Percentiles rank a stretch among this genome's conserved stretches.
phyloP scores from a whole-genome alignment of 345 rosid genomes.

The Citrus sp. region DNA sequence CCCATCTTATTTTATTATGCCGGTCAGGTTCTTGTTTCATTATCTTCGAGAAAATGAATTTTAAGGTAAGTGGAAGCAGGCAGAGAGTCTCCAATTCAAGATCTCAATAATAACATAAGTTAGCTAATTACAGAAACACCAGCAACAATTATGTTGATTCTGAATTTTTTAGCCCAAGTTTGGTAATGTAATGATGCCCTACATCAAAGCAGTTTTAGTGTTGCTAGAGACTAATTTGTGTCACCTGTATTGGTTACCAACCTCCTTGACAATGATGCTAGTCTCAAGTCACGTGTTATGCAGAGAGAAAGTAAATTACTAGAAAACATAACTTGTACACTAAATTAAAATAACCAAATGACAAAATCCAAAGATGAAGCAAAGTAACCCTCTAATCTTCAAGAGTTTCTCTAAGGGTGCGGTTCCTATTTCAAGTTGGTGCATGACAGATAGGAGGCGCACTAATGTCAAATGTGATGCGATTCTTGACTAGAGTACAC shows the following conservation, averaged over 20 bases:
- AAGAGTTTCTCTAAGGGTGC: neutral
- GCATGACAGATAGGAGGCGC: neutral
- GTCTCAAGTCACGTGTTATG: neutral
- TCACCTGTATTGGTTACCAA: neutral
- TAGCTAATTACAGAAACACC: neutral
- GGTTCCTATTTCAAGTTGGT: neutral
- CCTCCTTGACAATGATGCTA: neutral
- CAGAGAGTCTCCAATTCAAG: neutral
- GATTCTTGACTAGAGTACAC: neutral
- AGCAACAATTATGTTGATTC: conserved; percentile 1
- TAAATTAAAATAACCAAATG: neutral
- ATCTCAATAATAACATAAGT: conserved; percentile 5
- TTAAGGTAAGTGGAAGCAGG: neutral
- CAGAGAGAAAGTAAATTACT: neutral
- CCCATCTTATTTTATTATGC: neutral
- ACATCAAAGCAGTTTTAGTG: neutral
- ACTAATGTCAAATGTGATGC: neutral
- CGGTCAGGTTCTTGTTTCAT: neutral
- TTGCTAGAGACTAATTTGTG: neutral
- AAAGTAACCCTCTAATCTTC: neutral
- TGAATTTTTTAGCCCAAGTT: neutral
- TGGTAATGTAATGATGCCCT: conserved; percentile 2
- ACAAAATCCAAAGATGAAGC: neutral
- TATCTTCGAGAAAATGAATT: neutral
- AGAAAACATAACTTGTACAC: neutral